These are phyloP conservation scores for Suhomyces sp. DNA, from an alignment of 805 yeast species.

Conservation along the genomic window DNA sequence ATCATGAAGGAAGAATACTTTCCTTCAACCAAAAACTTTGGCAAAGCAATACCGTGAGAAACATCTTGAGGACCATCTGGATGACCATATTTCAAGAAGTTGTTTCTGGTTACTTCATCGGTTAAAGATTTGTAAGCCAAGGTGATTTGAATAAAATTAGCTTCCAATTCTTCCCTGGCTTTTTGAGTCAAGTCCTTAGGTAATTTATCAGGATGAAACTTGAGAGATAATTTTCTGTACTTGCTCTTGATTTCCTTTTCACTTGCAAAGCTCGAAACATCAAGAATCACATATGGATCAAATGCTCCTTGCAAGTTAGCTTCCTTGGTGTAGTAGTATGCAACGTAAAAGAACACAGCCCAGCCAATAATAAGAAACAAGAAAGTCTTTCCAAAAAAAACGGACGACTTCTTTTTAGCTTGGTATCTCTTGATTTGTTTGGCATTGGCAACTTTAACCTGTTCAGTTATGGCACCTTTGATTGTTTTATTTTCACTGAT, in stretches of 20 bases:
- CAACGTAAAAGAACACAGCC: constrained; percentile 46
- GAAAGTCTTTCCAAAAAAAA: constrained; percentile 38
- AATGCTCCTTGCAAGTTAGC: constrained; percentile 53
- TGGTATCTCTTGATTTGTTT: constrained; percentile 24
- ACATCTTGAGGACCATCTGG: constrained; percentile 97
- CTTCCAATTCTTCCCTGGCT: constrained; percentile 61
- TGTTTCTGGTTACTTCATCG: constrained; percentile 79
- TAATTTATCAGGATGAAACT: constrained; percentile 92
- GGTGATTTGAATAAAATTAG: constrained; percentile 72
- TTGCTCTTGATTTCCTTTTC: constrained; percentile 78
- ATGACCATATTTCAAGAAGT: constrained; percentile 85
- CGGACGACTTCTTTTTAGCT: constrained; percentile 26
- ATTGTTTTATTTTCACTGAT: constrained; percentile 19
- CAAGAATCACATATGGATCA: constrained; percentile 90
- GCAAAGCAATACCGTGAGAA: constrained; percentile 92
- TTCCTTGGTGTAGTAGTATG: constrained; percentile 38
- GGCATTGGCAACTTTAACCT: constrained; percentile 30
- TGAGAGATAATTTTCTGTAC: constrained; percentile 82
- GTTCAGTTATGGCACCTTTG: constrained; percentile 30
- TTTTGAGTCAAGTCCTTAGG: constrained; percentile 58
- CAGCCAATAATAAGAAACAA: constrained; percentile 52
- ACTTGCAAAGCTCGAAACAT: constrained; percentile 60
- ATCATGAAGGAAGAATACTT: constrained; percentile 65
- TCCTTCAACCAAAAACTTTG: constrained; percentile 85
- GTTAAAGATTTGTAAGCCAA: constrained; percentile 95